phyloP scores from a whole-genome alignment of 257 asterid species.

The Datura wrightii region DNA sequence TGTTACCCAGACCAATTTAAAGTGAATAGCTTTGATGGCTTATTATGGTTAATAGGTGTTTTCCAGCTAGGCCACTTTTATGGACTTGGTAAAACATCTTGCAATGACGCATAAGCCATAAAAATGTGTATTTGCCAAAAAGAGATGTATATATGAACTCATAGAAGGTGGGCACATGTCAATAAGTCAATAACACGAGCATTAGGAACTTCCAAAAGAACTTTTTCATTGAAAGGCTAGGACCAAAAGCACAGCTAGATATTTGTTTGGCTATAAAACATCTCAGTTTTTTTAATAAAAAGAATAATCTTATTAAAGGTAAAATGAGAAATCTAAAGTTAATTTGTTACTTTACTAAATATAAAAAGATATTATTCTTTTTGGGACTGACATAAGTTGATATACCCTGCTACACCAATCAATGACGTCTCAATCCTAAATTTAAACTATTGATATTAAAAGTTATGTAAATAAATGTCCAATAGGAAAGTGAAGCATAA shows the following conservation, averaged over 20 bases:
- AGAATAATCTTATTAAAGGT: no score
- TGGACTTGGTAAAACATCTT: neutral
- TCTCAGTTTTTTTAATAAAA: no score
- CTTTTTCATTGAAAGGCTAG: neutral
- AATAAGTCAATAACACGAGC: neutral
- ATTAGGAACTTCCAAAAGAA: neutral
- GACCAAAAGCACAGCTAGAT: neutral
- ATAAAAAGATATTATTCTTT: no score
- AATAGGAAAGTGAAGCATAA: conserved; percentile 4
- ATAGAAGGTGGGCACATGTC: neutral
- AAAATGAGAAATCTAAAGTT: no score
- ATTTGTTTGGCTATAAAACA: no score
- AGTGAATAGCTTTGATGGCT: neutral
- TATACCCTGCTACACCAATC: neutral
- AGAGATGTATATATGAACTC: neutral
- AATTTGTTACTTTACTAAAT: neutral
- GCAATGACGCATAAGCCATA: neutral
- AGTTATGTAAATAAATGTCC: neutral
- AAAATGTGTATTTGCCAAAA: conserved; percentile 9
- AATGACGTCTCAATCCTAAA: conserved; percentile 6
- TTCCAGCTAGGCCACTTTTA: neutral
- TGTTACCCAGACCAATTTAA: neutral
- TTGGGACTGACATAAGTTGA: neutral
- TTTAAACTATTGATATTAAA: neutral
- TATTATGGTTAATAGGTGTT: neutral